A percentile compares a stretch with the other conserved stretches of the same genome.
Evolutionary conservation across 176 grass and related monocot species (phyloP).

Genomic region (Phoenix roebelenii): DNA sequence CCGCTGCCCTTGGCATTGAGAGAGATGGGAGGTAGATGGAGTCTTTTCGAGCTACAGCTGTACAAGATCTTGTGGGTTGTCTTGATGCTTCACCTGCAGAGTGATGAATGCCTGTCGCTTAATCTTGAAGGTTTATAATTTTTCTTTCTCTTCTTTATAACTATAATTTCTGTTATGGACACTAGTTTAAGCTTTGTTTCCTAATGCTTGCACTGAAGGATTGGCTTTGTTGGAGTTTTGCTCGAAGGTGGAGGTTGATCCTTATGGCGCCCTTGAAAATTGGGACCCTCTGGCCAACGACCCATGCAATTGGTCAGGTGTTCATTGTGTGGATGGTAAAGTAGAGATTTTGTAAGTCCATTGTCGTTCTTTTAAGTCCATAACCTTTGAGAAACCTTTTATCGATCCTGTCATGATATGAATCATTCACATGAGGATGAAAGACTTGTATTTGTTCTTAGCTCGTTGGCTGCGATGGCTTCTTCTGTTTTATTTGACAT

Average conservation of each 20-base stretch:
- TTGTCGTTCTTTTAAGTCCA: slow-evolving; percentile 1
- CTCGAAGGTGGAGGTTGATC: slow-evolving; percentile 59
- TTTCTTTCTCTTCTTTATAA: neutral
- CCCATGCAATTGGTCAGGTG: slow-evolving; percentile 59
- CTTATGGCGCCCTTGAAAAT: slow-evolving; percentile 53
- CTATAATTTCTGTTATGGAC: no score
- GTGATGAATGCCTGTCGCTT: neutral
- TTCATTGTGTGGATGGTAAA: slow-evolving; percentile 58
- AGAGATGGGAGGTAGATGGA: no score
- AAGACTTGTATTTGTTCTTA: no score
- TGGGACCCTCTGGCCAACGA: slow-evolving; percentile 49
- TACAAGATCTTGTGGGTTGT: neutral
- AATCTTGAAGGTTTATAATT: slow-evolving; percentile 9
- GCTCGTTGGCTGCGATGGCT: no score
- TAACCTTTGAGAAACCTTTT: no score
- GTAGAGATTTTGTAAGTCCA: slow-evolving; percentile 77
- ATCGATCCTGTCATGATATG: no score
- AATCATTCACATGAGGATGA: no score
- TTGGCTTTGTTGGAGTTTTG: slow-evolving; percentile 61
- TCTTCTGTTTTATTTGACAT: no score
- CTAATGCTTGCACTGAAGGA: slow-evolving; percentile 30
- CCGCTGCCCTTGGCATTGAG: neutral
- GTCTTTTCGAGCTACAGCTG: no score
- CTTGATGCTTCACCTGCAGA: neutral
- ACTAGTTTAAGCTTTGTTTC: neutral